Evolutionary conservation across 352 stramenopile species (phyloP).

Genomic region (Globisporangium ultimum): DNA sequence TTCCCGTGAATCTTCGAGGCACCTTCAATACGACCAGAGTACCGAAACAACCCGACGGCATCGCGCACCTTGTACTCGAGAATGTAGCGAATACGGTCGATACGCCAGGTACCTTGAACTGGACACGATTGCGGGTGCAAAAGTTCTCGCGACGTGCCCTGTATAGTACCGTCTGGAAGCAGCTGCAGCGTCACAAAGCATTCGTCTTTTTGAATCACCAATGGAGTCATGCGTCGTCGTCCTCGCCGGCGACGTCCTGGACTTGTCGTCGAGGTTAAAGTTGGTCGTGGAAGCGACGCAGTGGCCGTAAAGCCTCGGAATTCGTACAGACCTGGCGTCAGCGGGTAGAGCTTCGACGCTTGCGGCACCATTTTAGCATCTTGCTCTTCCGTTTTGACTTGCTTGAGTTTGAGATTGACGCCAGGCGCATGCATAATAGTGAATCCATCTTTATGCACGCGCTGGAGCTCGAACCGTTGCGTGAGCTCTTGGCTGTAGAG

Average conservation of each 20-base stretch:
- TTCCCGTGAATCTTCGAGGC: constrained; percentile 36
- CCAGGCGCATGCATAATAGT: background rate
- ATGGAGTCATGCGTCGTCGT: background rate
- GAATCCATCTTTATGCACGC: background rate
- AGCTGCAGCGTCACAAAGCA: constrained; percentile 69
- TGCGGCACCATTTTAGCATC: constrained; percentile 2
- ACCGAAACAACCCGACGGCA: constrained; percentile 58
- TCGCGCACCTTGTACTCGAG: constrained; percentile 66
- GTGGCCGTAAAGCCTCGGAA: constrained; percentile 60
- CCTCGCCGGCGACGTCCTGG: constrained; percentile 1
- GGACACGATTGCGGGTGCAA: constrained; percentile 55
- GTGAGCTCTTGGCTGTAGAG: constrained; percentile 14
- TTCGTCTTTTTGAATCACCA: constrained; percentile 33
- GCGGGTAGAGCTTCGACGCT: constrained; percentile 29
- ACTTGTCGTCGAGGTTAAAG: background rate
- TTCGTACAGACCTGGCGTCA: constrained; percentile 56
- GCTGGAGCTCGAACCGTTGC: constrained; percentile 6
- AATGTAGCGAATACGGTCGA: constrained; percentile 49
- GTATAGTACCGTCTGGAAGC: constrained; percentile 41
- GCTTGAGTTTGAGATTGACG: background rate
- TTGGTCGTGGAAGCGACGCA: constrained; percentile 13
- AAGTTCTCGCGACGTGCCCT: constrained; percentile 54
- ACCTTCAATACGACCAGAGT: constrained; percentile 44
- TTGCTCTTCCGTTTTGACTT: background rate
- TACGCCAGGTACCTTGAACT: constrained; percentile 48